Base-by-base conservation (phyloP, 2,329 filamentous ascomycete genomes). In the Aspergillus sp. region DNA sequence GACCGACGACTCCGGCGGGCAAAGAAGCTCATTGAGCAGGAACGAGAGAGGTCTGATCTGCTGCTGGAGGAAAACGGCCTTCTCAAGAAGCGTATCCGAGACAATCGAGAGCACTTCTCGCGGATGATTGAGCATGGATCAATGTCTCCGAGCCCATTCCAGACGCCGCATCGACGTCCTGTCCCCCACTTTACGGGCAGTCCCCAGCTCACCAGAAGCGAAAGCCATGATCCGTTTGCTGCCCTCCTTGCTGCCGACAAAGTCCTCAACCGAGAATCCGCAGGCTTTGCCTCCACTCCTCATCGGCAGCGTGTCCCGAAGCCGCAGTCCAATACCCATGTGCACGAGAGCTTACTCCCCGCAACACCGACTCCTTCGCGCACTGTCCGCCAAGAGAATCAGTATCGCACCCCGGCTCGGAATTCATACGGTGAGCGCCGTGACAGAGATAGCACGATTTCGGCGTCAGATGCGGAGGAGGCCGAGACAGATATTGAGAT, bases 91-190 rank as follows among this genome's bases (percentile, higher is more conserved):
- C 80, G 89, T 13, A 93, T 96, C 42, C 77, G 82, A 26, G 85
- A 93, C 55, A 94, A 94, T 52, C 72, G 89, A 41, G 83, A 93
- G 52, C 86, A 93, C 51, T 78, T 93, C 47, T 82, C 84, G 37
- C 72, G 74, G 51, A 74, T 93, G 30, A 80, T 82, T 49, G 81
- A 83, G 47, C 82, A 84, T 2, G 80, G 82, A 20, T 78, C 82
- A 39, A 65, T 73, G 36, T 69, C 76, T 36, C 61, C 79, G 37
- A 78, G 75, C 2, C 77, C 79, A 28, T 68, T 42, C 57, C 72
- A 49, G 17, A 61, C 58, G 2, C 57, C 60, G 37, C 58, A 66
- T 34, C 51, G 60, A 40, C 64, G 61, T 34, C 42, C 59, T 32
- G 49, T 61, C 12, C 52, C 56, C 27, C 60, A 57, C n/a, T 62